phyloP scores from a whole-genome alignment of 768 basidiomycete species.

The Boletus huronensis region DNA sequence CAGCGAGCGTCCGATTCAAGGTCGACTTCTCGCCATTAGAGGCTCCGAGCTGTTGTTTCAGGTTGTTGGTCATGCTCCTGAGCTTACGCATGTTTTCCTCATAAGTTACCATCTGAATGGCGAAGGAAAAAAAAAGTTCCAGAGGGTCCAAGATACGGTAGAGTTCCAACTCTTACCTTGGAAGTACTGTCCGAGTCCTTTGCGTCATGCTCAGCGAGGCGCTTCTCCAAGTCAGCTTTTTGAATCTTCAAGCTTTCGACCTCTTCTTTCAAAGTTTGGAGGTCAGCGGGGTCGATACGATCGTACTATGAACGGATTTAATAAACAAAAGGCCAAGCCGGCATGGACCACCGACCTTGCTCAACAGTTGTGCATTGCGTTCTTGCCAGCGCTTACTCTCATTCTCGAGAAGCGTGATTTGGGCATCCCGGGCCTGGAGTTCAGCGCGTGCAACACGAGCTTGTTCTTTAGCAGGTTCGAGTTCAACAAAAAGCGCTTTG shows the following conservation, averaged over 20 bases:
- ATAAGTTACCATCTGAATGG: conserved; percentile 37
- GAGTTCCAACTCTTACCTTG: conserved; percentile 27
- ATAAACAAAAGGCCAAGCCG: background rate
- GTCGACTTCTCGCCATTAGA: conserved; percentile 29
- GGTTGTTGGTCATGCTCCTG: conserved; percentile 24
- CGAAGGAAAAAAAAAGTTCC: background rate
- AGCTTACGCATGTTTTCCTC: conserved; percentile 42
- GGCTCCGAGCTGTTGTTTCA: conserved; percentile 24
- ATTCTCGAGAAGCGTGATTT: conserved; percentile 66
- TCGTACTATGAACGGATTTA: conserved; percentile 55
- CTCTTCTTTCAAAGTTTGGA: conserved; percentile 76
- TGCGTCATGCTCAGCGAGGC: conserved; percentile 29
- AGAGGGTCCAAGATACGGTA: background rate
- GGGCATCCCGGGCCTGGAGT: conserved; percentile 62
- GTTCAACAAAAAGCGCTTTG: conserved; percentile 51
- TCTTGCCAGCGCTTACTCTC: conserved; percentile 84
- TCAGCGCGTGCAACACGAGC: conserved; percentile 66
- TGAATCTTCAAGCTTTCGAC: conserved; percentile 50
- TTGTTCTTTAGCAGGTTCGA: conserved; percentile 75
- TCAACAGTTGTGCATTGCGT: conserved; percentile 73
- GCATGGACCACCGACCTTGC: conserved; percentile 52
- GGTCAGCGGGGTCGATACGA: conserved; percentile 82
- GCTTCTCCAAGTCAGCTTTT: conserved; percentile 35
- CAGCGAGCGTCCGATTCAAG: conserved; percentile 26
- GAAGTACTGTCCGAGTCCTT: conserved; percentile 27